phyloP scores from a whole-genome alignment of 164 flowering plant species.

The Berberis thunbergii region DNA sequence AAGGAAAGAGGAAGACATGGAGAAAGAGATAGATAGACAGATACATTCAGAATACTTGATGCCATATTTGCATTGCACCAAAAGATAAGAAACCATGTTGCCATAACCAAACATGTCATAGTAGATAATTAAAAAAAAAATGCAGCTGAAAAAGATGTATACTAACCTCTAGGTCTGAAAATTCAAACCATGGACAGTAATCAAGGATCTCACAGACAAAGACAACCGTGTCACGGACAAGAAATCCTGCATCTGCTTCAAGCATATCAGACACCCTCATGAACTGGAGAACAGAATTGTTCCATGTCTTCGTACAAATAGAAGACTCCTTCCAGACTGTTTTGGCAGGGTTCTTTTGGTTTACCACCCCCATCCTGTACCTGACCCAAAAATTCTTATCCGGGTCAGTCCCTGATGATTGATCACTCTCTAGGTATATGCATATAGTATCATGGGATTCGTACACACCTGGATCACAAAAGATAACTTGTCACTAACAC shows the following conservation, averaged over 20 bases:
- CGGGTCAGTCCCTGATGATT: slow-evolving; percentile 79
- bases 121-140: not conserved
- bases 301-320: slow-evolving; percentile 98
- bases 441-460: slow-evolving; percentile 98
- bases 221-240: slow-evolving; percentile 87
- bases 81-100: no score
- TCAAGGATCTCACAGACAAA: slow-evolving; percentile 97
- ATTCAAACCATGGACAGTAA: slow-evolving; percentile 99
- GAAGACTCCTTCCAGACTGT: slow-evolving; percentile 98
- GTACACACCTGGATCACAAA: slow-evolving; percentile 57
- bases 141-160: not conserved
- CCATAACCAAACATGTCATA: not conserved
- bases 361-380: slow-evolving; percentile 86
- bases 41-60: no score
- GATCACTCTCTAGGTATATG: slow-evolving; percentile 95
- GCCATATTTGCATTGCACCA: no score
- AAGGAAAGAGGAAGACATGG: no score
- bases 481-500: not conserved
- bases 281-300: slow-evolving; percentile 97
- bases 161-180: slow-evolving; percentile 92
- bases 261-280: slow-evolving; percentile 99
- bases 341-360: slow-evolving; percentile 83
- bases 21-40: no score
- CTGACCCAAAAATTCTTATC: slow-evolving; percentile 98
- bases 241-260: slow-evolving; percentile 92